Evolutionary conservation across 495 filamentous ascomycete species (phyloP), one percentile per base, ranked within the genome.

Genomic region (Penicillium ochrochloron): DNA sequence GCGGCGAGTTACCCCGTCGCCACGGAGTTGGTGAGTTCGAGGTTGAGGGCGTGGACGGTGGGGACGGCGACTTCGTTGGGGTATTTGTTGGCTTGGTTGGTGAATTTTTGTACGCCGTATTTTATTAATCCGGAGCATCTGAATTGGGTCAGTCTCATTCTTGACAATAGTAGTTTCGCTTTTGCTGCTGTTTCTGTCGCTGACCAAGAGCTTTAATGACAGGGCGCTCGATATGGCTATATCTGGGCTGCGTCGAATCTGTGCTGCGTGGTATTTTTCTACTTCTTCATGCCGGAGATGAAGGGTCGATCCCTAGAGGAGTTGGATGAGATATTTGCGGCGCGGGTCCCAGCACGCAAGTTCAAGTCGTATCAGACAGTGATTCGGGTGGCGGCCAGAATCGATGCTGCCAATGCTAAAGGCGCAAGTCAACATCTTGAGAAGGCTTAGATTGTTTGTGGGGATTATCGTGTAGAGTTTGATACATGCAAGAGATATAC

Each of bases 61-160:
- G 84, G 82, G 2, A 79, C 77, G 25, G 84, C 76, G 12, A 80
- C 79, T 5, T 78, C 79, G 17, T 52, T 85, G 29, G 79, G 79
- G 10, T 84, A 79, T 41, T 44, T 84, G 37, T 70, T 81, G 37
- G 76, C 66, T 19, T 84, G 85, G 85, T 70, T 87, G 52, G 81
- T 81, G 3, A 85, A 83, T 2, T 88, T 88, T 80, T 61, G 66
- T 29, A 61, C 66, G 10, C 66, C 86, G 21, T 87, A 89, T 64
- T 87, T 89, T 64, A 87, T 88, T 69, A 88, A 87, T 59, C 85
- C 86, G 0, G 72, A 73, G 35, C 70, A 79, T 12, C 63, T 88
- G 15, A 80, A 83, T 61, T 88, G 84, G 84, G 84, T 84, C 1
- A 56, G 60, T 63, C 19, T 11, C 2, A 1, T 33, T 33, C 2